Evolutionary conservation across 2,329 filamentous ascomycete genomes (phyloP).

Genomic region (Fusarium sp.): DNA sequence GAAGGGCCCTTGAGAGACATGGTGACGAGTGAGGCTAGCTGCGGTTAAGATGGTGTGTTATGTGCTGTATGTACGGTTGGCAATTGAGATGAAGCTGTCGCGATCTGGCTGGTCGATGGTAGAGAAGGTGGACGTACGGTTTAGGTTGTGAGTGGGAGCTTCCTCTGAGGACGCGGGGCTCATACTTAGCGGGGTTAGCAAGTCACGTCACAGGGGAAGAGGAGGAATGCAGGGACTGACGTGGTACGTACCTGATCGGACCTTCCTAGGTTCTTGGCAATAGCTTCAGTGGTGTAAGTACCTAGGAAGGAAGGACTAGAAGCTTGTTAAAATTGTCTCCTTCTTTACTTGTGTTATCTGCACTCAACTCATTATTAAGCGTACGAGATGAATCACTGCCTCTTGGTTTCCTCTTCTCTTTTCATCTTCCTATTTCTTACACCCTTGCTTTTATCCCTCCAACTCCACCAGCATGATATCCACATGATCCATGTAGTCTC

Average conservation of each 20-base stretch:
- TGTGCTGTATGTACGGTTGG: constrained; percentile 21
- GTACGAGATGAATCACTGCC: constrained; percentile 11
- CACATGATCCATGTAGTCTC: constrained; percentile 46
- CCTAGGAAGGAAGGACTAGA: constrained; percentile 28
- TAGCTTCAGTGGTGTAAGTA: constrained; percentile 4
- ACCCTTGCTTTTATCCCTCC: constrained; percentile 15
- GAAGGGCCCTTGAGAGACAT: constrained; percentile 68
- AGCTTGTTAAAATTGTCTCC: constrained; percentile 1
- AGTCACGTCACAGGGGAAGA: constrained; percentile 44
- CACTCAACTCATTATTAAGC: constrained; percentile 8
- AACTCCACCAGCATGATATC: constrained; percentile 43
- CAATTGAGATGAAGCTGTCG: constrained; percentile 21
- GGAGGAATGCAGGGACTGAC: constrained; percentile 41
- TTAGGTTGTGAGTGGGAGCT: constrained; percentile 24
- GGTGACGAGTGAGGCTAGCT: constrained; percentile 1
- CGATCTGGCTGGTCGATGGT: constrained; percentile 5
- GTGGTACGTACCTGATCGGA: constrained; percentile 39
- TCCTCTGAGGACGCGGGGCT: constrained; percentile 43
- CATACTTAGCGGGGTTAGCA: constrained; percentile 42
- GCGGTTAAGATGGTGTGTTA: not conserved
- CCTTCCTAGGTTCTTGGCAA: constrained; percentile 20
- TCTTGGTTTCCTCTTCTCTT: not conserved
- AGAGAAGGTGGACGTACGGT: constrained; percentile 16
- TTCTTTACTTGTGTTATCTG: constrained; percentile 11
- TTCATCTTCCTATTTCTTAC: constrained; percentile 5